A percentile compares a stretch with the other conserved stretches of the same genome.
These are phyloP conservation scores for Taphrina deformans DNA, from an alignment of 1,139 yeast genomes.

Conservation along the genomic window DNA sequence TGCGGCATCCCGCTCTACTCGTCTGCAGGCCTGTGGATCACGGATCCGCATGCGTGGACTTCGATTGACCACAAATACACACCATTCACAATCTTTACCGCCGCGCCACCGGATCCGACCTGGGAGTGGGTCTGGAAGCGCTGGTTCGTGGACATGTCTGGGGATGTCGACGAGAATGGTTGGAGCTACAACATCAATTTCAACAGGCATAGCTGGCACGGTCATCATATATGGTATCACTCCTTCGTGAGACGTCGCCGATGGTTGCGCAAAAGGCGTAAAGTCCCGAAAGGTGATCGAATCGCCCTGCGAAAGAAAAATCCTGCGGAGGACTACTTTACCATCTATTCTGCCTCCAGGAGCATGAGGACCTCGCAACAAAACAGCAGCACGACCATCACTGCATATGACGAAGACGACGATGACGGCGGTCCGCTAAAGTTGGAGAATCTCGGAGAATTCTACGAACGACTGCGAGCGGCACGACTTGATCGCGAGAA, in stretches of 20 bases:
- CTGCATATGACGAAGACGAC: slow-evolving; percentile 5
- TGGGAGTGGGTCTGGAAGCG: slow-evolving; percentile 74
- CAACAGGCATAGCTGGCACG: slow-evolving; percentile 47
- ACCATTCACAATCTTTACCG: slow-evolving; percentile 49
- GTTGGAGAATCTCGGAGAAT: slow-evolving; percentile 34
- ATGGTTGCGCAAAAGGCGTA: slow-evolving; percentile 48
- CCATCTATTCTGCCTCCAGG: slow-evolving; percentile 9
- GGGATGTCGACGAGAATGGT: slow-evolving; percentile 75
- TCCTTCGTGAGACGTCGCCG: slow-evolving; percentile 49
- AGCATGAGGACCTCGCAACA: background rate
- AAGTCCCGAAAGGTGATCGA: background rate
- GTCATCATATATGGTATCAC: slow-evolving; percentile 47
- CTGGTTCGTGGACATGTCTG: slow-evolving; percentile 72
- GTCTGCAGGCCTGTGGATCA: slow-evolving; percentile 56
- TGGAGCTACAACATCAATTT: slow-evolving; percentile 62
- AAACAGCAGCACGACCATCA: background rate
- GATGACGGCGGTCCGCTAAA: background rate
- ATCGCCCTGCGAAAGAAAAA: background rate
- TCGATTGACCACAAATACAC: slow-evolving; percentile 40
- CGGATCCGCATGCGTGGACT: slow-evolving; percentile 42
- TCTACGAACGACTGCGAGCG: slow-evolving; percentile 33
- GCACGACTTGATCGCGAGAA: slow-evolving; percentile 41
- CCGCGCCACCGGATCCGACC: slow-evolving; percentile 62
- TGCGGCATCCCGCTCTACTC: slow-evolving; percentile 67
- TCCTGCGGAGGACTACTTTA: slow-evolving; percentile 16